Evolutionary conservation across 2,329 filamentous ascomycete genomes (phyloP).

Genomic region (Orbilia oligospora): DNA sequence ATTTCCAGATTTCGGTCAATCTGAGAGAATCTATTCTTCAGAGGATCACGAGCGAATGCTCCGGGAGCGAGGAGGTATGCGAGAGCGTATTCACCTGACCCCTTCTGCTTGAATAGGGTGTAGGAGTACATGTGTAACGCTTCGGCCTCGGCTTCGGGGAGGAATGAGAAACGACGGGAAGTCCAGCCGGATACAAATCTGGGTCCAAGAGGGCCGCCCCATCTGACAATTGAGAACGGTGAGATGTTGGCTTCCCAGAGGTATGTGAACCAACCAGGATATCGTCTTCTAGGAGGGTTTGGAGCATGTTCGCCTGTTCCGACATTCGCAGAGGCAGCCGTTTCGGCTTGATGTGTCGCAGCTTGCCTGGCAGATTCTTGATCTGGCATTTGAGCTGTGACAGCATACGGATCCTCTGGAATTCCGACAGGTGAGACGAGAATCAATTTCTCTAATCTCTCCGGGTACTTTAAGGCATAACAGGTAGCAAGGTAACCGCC

Average conservation of each 20-base stretch:
- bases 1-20: slow-evolving; percentile 82
- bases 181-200: slow-evolving; percentile 96
- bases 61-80: slow-evolving; percentile 94
- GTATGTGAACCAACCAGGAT: slow-evolving; percentile 90
- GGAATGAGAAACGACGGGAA: slow-evolving; percentile 88
- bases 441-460: slow-evolving; percentile 94
- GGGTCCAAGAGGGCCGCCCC: slow-evolving; percentile 89
- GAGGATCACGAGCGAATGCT: slow-evolving; percentile 87
- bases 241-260: slow-evolving; percentile 95
- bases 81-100: slow-evolving; percentile 93
- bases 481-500: slow-evolving; percentile 95
- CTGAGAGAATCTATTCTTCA: slow-evolving; percentile 87
- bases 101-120: slow-evolving; percentile 90
- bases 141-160: slow-evolving; percentile 83
- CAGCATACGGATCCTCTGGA: slow-evolving; percentile 92
- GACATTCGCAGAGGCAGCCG: slow-evolving; percentile 65
- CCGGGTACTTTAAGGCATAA: slow-evolving; percentile 96
- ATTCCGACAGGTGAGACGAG: slow-evolving; percentile 94
- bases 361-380: slow-evolving; percentile 67
- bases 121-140: slow-evolving; percentile 95
- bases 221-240: slow-evolving; percentile 90
- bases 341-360: slow-evolving; percentile 43
- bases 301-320: slow-evolving; percentile 62
- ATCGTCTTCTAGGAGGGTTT: slow-evolving; percentile 72
- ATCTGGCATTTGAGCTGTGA: slow-evolving; percentile 84